These are phyloP conservation scores for Penicillium paxilli DNA, from an alignment of 495 filamentous ascomycete species.

Conservation along the genomic window DNA sequence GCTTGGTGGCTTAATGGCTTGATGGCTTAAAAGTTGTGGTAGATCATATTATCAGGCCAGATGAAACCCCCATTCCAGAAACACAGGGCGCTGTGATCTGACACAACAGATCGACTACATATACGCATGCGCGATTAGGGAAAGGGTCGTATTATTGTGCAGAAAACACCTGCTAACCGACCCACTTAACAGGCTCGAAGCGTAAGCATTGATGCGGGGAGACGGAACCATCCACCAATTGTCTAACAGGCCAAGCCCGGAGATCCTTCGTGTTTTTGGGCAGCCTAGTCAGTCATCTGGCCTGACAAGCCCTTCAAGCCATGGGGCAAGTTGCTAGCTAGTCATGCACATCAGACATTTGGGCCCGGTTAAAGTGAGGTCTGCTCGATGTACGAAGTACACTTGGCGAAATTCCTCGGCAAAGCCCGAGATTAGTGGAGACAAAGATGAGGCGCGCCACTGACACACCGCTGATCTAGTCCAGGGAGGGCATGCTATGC, in stretches of 20 bases:
- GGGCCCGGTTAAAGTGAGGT: neutral
- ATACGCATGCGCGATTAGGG: neutral
- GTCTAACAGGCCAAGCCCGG: neutral
- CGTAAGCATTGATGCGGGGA: neutral
- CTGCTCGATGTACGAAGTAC: neutral
- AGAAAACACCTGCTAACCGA: neutral
- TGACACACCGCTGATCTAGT: neutral
- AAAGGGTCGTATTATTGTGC: neutral
- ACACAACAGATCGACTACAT: neutral
- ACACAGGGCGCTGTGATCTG: neutral
- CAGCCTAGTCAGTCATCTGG: neutral
- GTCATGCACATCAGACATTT: neutral
- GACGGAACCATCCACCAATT: neutral
- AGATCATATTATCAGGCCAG: neutral
- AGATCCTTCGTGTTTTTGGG: neutral
- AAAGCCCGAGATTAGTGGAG: neutral
- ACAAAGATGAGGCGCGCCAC: neutral
- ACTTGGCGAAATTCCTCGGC: neutral
- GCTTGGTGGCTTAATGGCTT: neutral
- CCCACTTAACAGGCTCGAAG: constrained; percentile 2
- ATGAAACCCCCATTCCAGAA: neutral
- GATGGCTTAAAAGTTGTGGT: neutral
- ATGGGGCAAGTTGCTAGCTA: neutral
- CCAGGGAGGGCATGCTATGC: neutral
- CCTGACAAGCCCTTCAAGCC: neutral